Evolutionary conservation across 31 red algal species (phyloP), one percentile per base, ranked within the genome.

Genomic region (Porphyra umbilicalis): DNA sequence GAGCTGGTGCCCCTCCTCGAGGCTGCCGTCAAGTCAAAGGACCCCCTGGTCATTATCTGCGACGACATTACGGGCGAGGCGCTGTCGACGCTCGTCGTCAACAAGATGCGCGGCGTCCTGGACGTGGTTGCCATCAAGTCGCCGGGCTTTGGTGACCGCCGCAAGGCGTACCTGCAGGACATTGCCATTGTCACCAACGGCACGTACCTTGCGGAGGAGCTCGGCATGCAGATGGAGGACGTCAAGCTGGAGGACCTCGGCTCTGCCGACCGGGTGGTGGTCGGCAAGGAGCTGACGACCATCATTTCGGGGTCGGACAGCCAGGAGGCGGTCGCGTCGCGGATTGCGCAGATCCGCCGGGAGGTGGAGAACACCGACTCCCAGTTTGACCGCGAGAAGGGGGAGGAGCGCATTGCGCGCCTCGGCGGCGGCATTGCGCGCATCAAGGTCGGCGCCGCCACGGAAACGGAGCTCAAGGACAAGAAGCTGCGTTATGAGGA

Each of bases 381-480:
- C 76, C 77, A 87, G 31, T 96, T 94, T 79, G 92, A 96, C 75
- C 77, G 36, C 6, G 94, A 96, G 78, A 99, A 99, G 85, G 77
- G 92, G 36, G 94, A 99, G 75, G 94, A 99, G 77, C 88, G 97
- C 79, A 89, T 88, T 68, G 97, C 97, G 33, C 82, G 94, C 29
- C 89, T 99, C 34, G 91, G 88, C n/a, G 97, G 92, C 36, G 94
- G 94, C 31, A 88, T 99, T 33, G 97, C 97, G 33, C 82, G 89
- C 75, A 94, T 99, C 89, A 78, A 87, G 35, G 91, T 99, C 30
- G 97, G 97, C 32, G 97, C 97, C 35, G 92, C 90, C 14, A 95
- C 97, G 11, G 97, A 99, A 80, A 97, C 89, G 36, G 97, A 99
- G 87, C 85, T 99, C 78, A 97, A 96, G 80, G 94, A 99, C 80